phyloP scores from a whole-genome alignment of 768 basidiomycete species.

The Serendipita vermifera region DNA sequence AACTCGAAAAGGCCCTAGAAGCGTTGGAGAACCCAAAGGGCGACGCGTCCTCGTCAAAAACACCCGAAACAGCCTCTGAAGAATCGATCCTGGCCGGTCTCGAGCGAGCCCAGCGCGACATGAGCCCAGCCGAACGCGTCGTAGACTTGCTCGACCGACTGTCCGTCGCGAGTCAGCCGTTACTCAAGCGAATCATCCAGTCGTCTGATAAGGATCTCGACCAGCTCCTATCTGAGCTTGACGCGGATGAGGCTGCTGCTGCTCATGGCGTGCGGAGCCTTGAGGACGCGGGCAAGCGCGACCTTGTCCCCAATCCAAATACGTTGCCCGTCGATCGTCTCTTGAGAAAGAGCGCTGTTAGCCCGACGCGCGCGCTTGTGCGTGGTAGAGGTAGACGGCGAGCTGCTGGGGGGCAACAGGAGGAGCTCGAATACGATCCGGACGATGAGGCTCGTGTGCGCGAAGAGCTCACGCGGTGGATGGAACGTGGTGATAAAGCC shows the following conservation, averaged over 20 bases:
- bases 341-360: background rate
- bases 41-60: too few relatives aligned
- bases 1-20: conserved; percentile 3
- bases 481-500: background rate
- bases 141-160: conserved; percentile 4
- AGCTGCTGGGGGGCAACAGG: background rate
- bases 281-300: background rate
- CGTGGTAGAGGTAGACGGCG: background rate
- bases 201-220: background rate
- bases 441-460: background rate
- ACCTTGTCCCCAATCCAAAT: conserved; percentile 4
- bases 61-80: background rate
- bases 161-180: background rate
- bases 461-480: background rate
- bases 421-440: background rate
- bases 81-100: background rate
- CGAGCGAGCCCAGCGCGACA: background rate
- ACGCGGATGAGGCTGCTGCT: background rate
- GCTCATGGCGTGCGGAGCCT: background rate
- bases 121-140: background rate
- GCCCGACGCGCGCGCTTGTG: background rate
- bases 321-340: background rate
- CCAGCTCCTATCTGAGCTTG: background rate
- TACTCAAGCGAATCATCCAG: background rate
- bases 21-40: background rate